Evolutionary conservation across 495 filamentous ascomycete species (phyloP), one percentile per base, ranked within the genome.

Genomic region (Trichoderma asperelloides): DNA sequence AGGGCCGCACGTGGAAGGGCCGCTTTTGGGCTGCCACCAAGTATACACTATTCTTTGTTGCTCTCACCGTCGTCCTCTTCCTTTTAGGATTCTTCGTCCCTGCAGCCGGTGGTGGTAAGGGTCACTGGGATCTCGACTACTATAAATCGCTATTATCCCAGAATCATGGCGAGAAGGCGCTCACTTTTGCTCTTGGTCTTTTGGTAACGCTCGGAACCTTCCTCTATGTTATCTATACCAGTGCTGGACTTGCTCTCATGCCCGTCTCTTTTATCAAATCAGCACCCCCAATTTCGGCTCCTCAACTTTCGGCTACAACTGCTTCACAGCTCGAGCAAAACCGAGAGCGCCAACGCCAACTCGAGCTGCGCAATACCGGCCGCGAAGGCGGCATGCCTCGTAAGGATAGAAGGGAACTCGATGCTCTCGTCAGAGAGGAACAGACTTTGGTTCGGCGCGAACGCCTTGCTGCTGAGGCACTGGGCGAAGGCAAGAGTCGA

Each of bases 11-110:
- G 7, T 69, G 87, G 63, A 86, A 81, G 3, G 80, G 84, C 68
- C 83, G 90, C 33, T 79, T 97, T 67, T 92, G 88, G 87, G 86
- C 87, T 13, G 92, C 95, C 39, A 78, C 91, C 70, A 98, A 96
- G 78, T 98, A 97, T 75, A 96, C 95, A 18, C 77, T 94, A 39
- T 88, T 83, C 62, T 98, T 98, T 73, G 77, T 97, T 67, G 78
- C 86, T 4, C 82, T 98, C 21, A 81, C 91, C 30, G 75, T 96
- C 47, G 88, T 96, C 63, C 75, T 98, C 28, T 96, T 98, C 81
- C 75, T 97, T 27, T 85, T 97, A 65, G 95, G 95, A 5, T 96
- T 97, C 79, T 96, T 98, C 74, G 88, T 93, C 2, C 95, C 96
- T 0, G 84, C 91, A 11, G 86, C 91, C 12, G 83, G 82, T 66